phyloP scores from a whole-genome alignment of 2,329 filamentous ascomycete species.

The Aspergillus thermomutatus region DNA sequence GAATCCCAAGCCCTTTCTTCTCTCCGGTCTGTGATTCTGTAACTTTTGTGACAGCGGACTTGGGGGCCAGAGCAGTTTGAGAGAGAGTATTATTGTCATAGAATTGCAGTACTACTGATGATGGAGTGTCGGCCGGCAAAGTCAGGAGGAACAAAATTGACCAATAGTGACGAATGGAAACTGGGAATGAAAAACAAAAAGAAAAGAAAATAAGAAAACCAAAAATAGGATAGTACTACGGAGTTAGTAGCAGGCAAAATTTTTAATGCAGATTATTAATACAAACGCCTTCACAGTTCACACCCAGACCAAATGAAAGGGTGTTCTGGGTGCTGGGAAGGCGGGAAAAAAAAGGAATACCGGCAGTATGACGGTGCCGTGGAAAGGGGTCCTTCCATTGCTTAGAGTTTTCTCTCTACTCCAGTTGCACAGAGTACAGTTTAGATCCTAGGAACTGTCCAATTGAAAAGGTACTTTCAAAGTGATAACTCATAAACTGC shows the following conservation, averaged over 20 bases:
- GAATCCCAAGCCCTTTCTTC: background rate
- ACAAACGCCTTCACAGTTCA: background rate
- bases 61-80: background rate
- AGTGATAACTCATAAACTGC: background rate
- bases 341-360: background rate
- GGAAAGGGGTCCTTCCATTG: background rate
- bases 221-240: no score
- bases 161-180: background rate
- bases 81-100: background rate
- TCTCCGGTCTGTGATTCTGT: background rate
- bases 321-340: background rate
- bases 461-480: background rate
- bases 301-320: background rate
- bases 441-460: background rate
- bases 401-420: background rate
- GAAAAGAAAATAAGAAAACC: constrained; percentile 11
- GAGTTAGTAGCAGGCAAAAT: no score
- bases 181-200: constrained; percentile 3
- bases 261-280: background rate
- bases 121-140: background rate
- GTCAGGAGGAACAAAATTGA: background rate
- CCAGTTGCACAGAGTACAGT: background rate
- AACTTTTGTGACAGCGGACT: background rate
- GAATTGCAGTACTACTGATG: background rate
- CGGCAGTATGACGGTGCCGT: background rate